phyloP scores from a whole-genome alignment of 768 basidiomycete genomes.

The Suillus bovinus region DNA sequence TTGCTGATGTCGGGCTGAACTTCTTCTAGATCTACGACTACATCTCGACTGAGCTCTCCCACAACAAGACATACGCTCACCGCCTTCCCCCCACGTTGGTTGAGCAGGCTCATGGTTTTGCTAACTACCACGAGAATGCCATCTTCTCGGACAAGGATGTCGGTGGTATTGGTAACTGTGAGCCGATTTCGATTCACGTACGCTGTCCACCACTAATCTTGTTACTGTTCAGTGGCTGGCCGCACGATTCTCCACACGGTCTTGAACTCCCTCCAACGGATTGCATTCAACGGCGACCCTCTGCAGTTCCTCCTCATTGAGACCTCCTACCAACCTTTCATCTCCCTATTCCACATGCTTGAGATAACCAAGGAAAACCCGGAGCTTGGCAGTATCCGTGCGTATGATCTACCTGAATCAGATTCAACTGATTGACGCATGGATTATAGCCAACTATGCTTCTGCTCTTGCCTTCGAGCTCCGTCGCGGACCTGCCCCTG shows the following conservation, averaged over 20 bases:
- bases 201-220: neutral
- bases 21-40: conserved; percentile 66
- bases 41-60: conserved; percentile 69
- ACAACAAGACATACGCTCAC: conserved; percentile 82
- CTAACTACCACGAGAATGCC: conserved; percentile 78
- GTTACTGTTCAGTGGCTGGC: conserved; percentile 64
- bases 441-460: conserved; percentile 60
- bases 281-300: conserved; percentile 78
- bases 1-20: conserved; percentile 4
- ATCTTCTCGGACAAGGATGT: conserved; percentile 67
- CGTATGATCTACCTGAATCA: conserved; percentile 31
- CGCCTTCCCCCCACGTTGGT: conserved; percentile 78
- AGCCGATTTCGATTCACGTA: conserved; percentile 30
- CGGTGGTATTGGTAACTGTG: conserved; percentile 76
- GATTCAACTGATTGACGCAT: conserved; percentile 16
- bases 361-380: conserved; percentile 60
- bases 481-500: conserved; percentile 71
- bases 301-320: conserved; percentile 77
- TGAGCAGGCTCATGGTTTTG: conserved; percentile 72
- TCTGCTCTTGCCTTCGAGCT: conserved; percentile 80
- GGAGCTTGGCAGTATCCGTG: conserved; percentile 63
- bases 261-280: conserved; percentile 68
- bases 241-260: conserved; percentile 76
- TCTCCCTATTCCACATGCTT: conserved; percentile 82
- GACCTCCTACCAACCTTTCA: conserved; percentile 89